Evolutionary conservation across 108 stramenopile genomes (phyloP), one percentile per base, ranked within the genome.

Genomic region (Discostella pseudostelligera): DNA sequence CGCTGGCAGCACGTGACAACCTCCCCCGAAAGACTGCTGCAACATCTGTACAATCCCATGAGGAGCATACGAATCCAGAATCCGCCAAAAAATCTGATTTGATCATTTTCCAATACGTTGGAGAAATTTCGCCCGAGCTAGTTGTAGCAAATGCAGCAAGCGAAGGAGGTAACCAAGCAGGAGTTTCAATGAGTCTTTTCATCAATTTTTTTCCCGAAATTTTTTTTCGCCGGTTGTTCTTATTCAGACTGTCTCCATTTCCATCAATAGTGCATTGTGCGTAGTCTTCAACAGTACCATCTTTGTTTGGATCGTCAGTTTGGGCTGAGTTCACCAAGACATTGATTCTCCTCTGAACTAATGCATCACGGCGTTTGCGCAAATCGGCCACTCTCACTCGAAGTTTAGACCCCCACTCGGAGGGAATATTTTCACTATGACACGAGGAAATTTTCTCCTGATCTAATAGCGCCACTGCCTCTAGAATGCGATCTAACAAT

Each of bases 1-100:
- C 42, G 0, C 1, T 53, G 56, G 44, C 43, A 5, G 49, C 11
- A 17, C 44, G 42, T 29, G 68, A 12, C 5, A 70, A 29, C 45
- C 57, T 85, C 17, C 86, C 91, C 28, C 88, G 77, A 64, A 81
- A 92, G 3, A 89, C 62, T 8, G 88, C 87, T 28, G 91, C 88
- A 0, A 71, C 56, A 16, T 83, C 79, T 8, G 67, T 77, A n/a
- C 58, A 61, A 49, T 86, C 88, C 63, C 66, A 84, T 1, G 77
- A 80, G 4, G 83, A 84, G 56, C 84, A 75, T 46, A 62, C 70
- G 54, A 92, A 89, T 17, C 69, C 59, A 13, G 73, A 72, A 57
- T 70, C 82, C 36, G 58, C 16, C 39, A 89, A 47, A 8, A 92
- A 72, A 14, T 87, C 66, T 21, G 85, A 44, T 46, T 79, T 74